Base-by-base conservation (phyloP, 257 asterid genomes). In the Ilex asprella region DNA sequence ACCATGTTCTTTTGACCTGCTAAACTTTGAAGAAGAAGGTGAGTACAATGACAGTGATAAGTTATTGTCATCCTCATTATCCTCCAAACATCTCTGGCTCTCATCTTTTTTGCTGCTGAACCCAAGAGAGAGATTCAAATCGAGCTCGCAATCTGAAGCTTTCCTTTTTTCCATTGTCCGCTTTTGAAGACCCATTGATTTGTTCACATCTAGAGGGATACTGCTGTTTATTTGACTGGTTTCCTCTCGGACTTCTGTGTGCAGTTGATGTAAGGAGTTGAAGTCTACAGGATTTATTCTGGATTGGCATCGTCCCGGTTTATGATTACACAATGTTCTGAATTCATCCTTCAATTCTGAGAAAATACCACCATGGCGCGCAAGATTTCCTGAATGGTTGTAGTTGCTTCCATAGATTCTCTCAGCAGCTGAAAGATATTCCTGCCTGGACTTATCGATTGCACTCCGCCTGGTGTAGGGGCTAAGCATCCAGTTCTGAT, bases 121-220 rank as follows among this genome's bases (percentile, higher is more conserved):
- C 56, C 83, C 75, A 3, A 89, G 93, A 12, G 91, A 81, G 56
- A 89, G 69, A 39, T 77, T 82, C 80, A 89, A 65, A 35, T 84
- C 86, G 6, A 86, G 62, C 13, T 64, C 79, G 63, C 49, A 53
- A 21, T 64, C 67, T 0, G 70, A 51, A 44, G 78, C 78, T 70
- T 81, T 82, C 64, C 95, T 79, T 69, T 89, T 86, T n/a, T 55
- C 55, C 53, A 63, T 73, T 44, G 2, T 63, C 10, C 21, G 61
- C 39, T 67, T 66, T 41, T 66, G 51, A 7, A 50, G 50, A 47
- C 32, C 10, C 52, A 14, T 10, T 2, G 13, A 10, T 46, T 7
- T 46, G 52, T 10, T 14, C 52, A 10, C 13, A 46, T 14, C n/a
- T 46, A 46, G 4, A 46, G 52, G 52, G n/a, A 46, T 10, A 14